Conservation (phyloP, 768 basidiomycete species). For the Peribolospora kevripleyi region DNA sequence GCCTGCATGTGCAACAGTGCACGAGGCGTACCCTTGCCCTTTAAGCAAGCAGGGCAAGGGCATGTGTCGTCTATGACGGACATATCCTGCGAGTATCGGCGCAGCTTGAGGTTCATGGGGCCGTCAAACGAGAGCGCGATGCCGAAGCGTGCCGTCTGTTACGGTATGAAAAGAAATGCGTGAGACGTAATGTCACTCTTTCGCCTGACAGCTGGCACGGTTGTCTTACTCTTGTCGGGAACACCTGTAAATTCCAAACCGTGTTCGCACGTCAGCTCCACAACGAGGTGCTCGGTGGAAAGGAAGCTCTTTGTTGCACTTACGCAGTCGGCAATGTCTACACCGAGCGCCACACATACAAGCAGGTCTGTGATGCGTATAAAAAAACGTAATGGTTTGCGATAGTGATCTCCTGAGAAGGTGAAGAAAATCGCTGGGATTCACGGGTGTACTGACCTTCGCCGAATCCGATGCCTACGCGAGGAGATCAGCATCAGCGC, state of each 20-base stretch:
- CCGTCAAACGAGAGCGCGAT: conserved; percentile 62
- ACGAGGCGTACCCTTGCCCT: conserved; percentile 31
- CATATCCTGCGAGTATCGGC: conserved; percentile 45
- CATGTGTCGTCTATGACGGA: conserved; percentile 47
- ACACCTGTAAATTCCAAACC: no score
- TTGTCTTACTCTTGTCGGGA: conserved; percentile 34
- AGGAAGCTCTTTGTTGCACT: conserved; percentile 36
- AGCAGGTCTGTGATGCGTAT: conserved; percentile 36
- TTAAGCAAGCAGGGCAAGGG: conserved; percentile 62
- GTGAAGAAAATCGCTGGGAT: background rate
- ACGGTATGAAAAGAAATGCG: background rate
- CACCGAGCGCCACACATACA: conserved; percentile 71
- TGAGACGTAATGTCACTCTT: no score
- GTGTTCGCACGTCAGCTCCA: no score
- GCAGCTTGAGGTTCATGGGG: conserved; percentile 53
- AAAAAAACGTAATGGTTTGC: background rate
- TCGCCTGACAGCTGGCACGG: background rate
- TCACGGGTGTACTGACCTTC: conserved; percentile 32
- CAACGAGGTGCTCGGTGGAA: no score
- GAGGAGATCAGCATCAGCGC: no score
- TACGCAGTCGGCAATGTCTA: conserved; percentile 89
- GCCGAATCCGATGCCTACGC: conserved; percentile 46
- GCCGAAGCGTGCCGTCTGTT: conserved; percentile 34
- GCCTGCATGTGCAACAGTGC: conserved; percentile 51
- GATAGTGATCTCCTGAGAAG: background rate